Evolutionary conservation across 805 yeast genomes (phyloP).

Genomic region (Ogataea allantospora): DNA sequence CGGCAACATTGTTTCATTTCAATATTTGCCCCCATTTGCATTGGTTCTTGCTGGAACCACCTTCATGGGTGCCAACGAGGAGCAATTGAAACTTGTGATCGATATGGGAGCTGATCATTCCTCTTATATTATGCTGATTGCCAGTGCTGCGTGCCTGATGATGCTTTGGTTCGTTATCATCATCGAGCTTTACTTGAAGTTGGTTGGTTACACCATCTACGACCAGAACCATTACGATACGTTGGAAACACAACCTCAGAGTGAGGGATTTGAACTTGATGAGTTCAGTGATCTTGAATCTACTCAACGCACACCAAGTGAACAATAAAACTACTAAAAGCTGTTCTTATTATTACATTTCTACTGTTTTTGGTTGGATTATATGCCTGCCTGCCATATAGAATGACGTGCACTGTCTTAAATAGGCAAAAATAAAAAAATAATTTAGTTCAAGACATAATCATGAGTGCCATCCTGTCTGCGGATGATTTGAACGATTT

Average conservation of each 20-base stretch:
- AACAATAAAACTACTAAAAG: conserved; percentile 2
- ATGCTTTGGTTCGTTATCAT: conserved; percentile 64
- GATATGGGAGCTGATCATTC: conserved; percentile 82
- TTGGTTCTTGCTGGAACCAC: conserved; percentile 73
- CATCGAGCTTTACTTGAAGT: conserved; percentile 53
- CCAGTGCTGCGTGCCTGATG: conserved; percentile 71
- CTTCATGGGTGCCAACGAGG: conserved; percentile 93
- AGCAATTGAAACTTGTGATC: conserved; percentile 69
- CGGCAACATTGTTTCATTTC: conserved; percentile 64
- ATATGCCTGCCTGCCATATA: background rate
- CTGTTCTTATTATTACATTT: background rate
- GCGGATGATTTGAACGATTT: conserved; percentile 93
- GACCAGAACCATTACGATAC: conserved; percentile 17
- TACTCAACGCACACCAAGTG: conserved; percentile 19
- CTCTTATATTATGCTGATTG: conserved; percentile 69
- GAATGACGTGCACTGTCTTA: conserved; percentile 1
- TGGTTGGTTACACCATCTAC: conserved; percentile 32
- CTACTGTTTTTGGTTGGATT: conserved; percentile 2
- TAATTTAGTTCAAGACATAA: background rate
- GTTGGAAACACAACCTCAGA: conserved; percentile 12
- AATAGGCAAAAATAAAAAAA: conserved; percentile 10
- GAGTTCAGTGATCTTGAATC: conserved; percentile 28
- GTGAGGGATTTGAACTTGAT: conserved; percentile 27
- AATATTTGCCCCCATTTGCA: conserved; percentile 82
- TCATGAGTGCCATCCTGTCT: conserved; percentile 83